These are phyloP conservation scores for Citropsis articulata DNA, from an alignment of 345 rosid species.

Conservation along the genomic window DNA sequence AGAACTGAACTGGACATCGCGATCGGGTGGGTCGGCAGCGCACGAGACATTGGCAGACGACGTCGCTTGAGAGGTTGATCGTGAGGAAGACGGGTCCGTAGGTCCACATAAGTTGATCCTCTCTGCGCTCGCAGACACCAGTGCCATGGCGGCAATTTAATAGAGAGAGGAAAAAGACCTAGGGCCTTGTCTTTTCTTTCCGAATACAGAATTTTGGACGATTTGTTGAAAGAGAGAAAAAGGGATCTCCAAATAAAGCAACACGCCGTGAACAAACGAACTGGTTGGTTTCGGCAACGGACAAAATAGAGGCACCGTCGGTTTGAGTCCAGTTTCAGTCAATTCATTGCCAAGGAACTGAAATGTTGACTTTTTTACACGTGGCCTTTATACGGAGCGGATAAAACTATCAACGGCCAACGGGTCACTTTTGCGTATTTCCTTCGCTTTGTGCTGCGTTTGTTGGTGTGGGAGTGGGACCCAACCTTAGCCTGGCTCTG, in stretches of 20 bases:
- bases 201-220: neutral
- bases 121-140: slow-evolving; percentile 36
- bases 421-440: neutral
- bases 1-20: slow-evolving; percentile 41
- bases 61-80: slow-evolving; percentile 32
- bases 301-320: slow-evolving; percentile 1
- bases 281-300: neutral
- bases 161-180: slow-evolving; percentile 2
- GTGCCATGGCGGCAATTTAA: slow-evolving; percentile 39
- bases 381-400: slow-evolving; percentile 12
- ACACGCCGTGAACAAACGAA: neutral
- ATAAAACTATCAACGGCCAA: neutral
- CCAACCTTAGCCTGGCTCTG: neutral
- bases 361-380: slow-evolving; percentile 20
- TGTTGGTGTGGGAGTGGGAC: neutral
- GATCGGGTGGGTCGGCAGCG: slow-evolving; percentile 51
- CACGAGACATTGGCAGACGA: slow-evolving; percentile 30
- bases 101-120: slow-evolving; percentile 25
- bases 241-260: neutral
- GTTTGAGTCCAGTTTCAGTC: slow-evolving; percentile 14
- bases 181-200: neutral
- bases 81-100: slow-evolving; percentile 37
- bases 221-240: neutral
- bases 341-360: neutral
- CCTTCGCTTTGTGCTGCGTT: neutral